Evolutionary conservation across 2,329 filamentous ascomycete species (phyloP).

Genomic region (Neocucurbitaria cava): DNA sequence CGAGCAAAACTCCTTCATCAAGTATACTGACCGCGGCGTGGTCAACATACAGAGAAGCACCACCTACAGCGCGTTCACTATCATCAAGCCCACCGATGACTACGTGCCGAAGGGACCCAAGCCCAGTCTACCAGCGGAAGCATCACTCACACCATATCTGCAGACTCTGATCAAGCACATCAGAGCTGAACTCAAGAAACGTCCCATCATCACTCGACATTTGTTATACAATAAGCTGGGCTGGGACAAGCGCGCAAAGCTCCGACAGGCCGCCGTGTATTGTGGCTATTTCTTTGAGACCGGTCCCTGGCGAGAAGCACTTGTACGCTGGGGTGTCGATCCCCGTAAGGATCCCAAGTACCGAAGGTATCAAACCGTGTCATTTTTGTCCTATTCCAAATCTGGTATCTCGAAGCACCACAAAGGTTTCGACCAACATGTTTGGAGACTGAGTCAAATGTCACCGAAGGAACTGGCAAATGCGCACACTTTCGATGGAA

Average conservation of each 20-base stretch:
- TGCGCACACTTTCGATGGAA: conserved; percentile 81
- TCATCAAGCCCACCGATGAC: conserved; percentile 67
- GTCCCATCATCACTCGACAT: conserved; percentile 87
- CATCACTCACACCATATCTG: conserved; percentile 63
- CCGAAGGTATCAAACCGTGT: conserved; percentile 83
- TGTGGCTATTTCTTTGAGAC: conserved; percentile 91
- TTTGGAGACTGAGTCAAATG: conserved; percentile 31
- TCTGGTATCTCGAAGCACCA: conserved; percentile 33
- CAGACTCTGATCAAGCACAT: conserved; percentile 70
- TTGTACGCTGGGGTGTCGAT: conserved; percentile 86
- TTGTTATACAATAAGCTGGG: conserved; percentile 77
- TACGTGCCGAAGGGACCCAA: conserved; percentile 67
- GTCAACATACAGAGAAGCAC: conserved; percentile 39
- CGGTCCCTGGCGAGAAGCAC: conserved; percentile 88
- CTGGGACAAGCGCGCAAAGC: conserved; percentile 58
- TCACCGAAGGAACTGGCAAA: conserved; percentile 31
- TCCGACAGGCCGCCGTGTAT: conserved; percentile 81
- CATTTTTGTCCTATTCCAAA: conserved; percentile 44
- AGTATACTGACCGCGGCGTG: conserved; percentile 56
- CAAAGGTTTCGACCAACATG: conserved; percentile 35
- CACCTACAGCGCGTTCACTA: conserved; percentile 51
- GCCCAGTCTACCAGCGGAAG: conserved; percentile 60
- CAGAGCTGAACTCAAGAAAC: conserved; percentile 69
- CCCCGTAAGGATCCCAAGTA: conserved; percentile 79
- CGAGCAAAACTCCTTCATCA: conserved; percentile 82